Evolutionary conservation across 345 rosid genomes (phyloP).

Genomic region (Brassica carinata): DNA sequence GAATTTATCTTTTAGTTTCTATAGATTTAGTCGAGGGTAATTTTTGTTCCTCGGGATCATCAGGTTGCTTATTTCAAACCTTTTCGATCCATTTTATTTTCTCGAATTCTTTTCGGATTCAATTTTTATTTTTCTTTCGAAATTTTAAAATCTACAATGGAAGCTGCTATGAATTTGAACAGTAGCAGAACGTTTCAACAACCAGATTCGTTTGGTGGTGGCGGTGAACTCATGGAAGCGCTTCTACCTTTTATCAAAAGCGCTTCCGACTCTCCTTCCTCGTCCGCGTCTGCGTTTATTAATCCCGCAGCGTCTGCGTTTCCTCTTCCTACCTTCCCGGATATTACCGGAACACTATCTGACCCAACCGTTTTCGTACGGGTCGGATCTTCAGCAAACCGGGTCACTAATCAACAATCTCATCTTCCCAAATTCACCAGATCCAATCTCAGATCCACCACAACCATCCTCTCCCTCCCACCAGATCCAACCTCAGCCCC

Average conservation of each 20-base stretch:
- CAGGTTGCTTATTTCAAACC: constrained; percentile 78
- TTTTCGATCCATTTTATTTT: constrained; percentile 47
- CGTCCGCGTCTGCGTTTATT: constrained; percentile 27
- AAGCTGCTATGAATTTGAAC: constrained; percentile 66
- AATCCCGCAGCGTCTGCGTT: constrained; percentile 34
- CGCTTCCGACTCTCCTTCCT: constrained; percentile 44
- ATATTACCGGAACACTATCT: constrained; percentile 45
- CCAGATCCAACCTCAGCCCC: constrained; percentile 39
- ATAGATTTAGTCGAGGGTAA: constrained; percentile 54
- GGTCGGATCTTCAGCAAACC: constrained; percentile 54
- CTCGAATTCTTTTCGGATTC: constrained; percentile 32
- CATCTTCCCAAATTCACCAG: constrained; percentile 63
- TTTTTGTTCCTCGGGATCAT: constrained; percentile 59
- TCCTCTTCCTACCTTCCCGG: constrained; percentile 22
- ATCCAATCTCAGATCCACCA: constrained; percentile 54
- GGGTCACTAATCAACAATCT: constrained; percentile 52
- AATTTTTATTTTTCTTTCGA: neutral
- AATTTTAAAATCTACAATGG: constrained; percentile 38
- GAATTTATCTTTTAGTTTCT: neutral
- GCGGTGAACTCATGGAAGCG: constrained; percentile 87
- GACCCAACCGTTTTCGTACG: constrained; percentile 41
- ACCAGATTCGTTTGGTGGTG: constrained; percentile 45
- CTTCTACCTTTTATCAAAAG: constrained; percentile 85
- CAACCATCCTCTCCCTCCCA: neutral
- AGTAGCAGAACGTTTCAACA: constrained; percentile 44